Percentiles rank a stretch among this genome's conserved stretches.
Conservation (phyloP, 176 grass and related monocot genomes). For the Carex kokanica region DNA sequence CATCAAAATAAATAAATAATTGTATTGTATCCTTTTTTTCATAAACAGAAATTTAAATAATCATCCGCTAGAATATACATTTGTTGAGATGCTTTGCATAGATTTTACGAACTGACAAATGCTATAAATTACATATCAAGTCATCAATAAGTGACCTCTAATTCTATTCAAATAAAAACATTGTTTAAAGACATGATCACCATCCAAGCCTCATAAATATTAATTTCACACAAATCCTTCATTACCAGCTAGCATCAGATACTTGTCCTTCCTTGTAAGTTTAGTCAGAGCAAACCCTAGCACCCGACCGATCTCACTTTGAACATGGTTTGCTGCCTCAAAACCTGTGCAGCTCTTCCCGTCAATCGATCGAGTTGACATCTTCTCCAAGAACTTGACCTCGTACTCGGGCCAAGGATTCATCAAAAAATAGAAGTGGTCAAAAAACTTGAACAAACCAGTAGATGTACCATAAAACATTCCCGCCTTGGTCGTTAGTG, state of each 20-base stretch:
- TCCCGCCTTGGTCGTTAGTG: constrained; percentile 36
- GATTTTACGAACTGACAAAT: neutral
- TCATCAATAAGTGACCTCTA: neutral
- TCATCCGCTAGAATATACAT: too few relatives aligned
- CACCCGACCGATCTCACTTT: constrained; percentile 45
- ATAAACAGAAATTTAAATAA: neutral
- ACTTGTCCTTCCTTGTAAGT: constrained; percentile 75
- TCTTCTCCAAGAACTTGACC: constrained; percentile 53
- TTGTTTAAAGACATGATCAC: neutral
- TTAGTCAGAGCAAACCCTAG: constrained; percentile 56
- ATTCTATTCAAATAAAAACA: neutral
- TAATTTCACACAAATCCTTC: constrained; percentile 39
- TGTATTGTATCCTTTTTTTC: neutral
- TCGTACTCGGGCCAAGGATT: constrained; percentile 55
- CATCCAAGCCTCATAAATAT: neutral
- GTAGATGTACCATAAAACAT: constrained; percentile 87
- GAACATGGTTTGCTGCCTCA: constrained; percentile 69
- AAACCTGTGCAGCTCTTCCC: constrained; percentile 34
- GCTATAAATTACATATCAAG: neutral
- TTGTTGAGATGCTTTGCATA: neutral
- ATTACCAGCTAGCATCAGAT: constrained; percentile 54
- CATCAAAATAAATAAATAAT: neutral
- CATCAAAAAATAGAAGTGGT: constrained; percentile 78
- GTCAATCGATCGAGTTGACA: constrained; percentile 25
- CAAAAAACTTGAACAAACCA: constrained; percentile 45